Base-by-base conservation (phyloP, 2,329 filamentous ascomycete genomes). In the Apiospora arundinis region DNA sequence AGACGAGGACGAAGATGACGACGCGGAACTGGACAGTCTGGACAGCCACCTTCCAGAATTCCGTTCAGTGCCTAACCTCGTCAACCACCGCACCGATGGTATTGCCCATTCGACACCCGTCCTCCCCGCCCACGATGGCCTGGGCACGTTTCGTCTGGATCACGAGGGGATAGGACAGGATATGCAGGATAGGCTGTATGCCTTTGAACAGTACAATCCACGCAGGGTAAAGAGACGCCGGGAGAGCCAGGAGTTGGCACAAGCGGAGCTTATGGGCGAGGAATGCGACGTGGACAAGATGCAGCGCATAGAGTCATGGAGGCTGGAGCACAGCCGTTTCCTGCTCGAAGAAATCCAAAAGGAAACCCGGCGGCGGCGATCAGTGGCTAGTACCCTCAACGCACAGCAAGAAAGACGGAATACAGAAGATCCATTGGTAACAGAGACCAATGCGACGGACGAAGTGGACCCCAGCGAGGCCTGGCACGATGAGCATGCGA, bases 41-140 rank as follows among this genome's bases (percentile, higher is more conserved):
- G 95, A 98, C 80, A 95, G 95, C 78, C 95, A 97, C 70, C 86
- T 98, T 1, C 92, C 95, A 74, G 95, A 95, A 60, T 98, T 98
- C 79, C 90, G 94, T 69, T 91, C 94, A 63, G 85, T 85, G 8
- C 85, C 87, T 9, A 78, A 77, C 69, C 84, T 80, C 40, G 87
- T 77, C 76, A 81, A 74, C 76, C 63, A 67, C 28, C 56, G 40
- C 37, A 21, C 56, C 32, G 82, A 76, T 76, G 85, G 74, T 60
- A 84, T 89, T 70, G 85, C 89, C 65, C 90, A 89, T 74, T 85
- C 89, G 25, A 85, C 87, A 23, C 91, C 93, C 0, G 90, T 97
- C 2, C 87, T 99, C n/a, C 96, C 96, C 0, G 90, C 91, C 0
- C 96, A 99, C 78, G 95, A 99, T 84, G 96, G 96, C 1, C 83